Percentiles rank a stretch among this genome's conserved stretches.
Evolutionary conservation across 148 eudicot genomes (phyloP).

Genomic region (Heliosperma pusillum): DNA sequence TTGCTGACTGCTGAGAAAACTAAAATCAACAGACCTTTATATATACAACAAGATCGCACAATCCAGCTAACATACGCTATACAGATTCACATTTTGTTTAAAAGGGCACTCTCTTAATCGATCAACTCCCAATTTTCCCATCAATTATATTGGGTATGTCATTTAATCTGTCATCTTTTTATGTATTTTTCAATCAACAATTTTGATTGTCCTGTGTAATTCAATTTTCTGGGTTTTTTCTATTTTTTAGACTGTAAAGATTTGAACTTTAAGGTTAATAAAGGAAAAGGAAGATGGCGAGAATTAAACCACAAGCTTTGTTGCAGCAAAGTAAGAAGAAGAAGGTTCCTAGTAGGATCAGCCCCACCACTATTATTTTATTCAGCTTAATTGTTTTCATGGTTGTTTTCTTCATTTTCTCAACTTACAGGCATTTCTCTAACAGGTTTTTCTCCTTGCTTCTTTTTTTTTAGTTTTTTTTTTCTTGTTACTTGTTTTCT

Average conservation of each 20-base stretch:
- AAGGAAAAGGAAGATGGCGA: slow-evolving; percentile 49
- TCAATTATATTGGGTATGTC: slow-evolving; percentile 13
- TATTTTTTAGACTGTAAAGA: background rate
- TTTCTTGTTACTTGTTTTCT: background rate
- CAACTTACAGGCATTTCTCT: slow-evolving; percentile 66
- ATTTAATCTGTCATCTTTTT: slow-evolving; percentile 9
- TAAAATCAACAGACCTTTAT: no score
- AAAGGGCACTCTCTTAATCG: no score
- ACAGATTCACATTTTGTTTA: no score
- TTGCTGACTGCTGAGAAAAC: no score
- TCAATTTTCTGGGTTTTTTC: slow-evolving; percentile 6
- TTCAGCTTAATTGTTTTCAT: slow-evolving; percentile 50
- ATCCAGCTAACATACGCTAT: no score
- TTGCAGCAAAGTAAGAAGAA: slow-evolving; percentile 94
- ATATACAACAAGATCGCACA: no score
- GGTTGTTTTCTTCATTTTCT: slow-evolving; percentile 57
- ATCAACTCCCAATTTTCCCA: no score
- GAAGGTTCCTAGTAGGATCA: slow-evolving; percentile 73
- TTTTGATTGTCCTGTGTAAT: no score
- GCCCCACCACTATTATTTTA: slow-evolving; percentile 46
- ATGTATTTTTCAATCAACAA: background rate
- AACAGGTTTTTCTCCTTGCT: slow-evolving; percentile 43
- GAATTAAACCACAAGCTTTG: slow-evolving; percentile 90
- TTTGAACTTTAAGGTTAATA: background rate
- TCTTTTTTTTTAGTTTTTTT: background rate